Evolutionary conservation across 2,329 filamentous ascomycete genomes (phyloP), one percentile per base, ranked within the genome.

Genomic region (Lecanoromycetidae sp.): DNA sequence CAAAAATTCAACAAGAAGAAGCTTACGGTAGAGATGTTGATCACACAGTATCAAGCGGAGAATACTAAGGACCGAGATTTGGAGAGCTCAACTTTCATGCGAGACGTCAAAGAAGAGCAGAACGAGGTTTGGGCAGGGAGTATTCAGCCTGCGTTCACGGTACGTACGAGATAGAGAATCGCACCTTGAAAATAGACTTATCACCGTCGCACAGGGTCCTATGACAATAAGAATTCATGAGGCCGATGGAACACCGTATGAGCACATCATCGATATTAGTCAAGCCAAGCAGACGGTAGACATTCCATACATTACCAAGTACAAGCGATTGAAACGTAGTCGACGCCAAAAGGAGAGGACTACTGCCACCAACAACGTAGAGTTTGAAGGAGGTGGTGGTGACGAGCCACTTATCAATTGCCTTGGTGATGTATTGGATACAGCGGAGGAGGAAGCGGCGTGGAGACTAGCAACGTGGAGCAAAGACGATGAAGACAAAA

Each of bases 221-320:
- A 94, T 98, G 85, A 98, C 91, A 0, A 90, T 98, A 53, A 76
- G 91, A 26, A 95, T 98, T 53, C 91, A 98, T 66, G 91, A 98
- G 68, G 91, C 91, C 20, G 93, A 98, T 59, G 91, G 91, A 8
- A 96, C 91, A 0, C 91, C 91, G 2, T 98, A 98, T 60, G 91
- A 98, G 61, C 91, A 98, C 60, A 95, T 95, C 53, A 82, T 96
- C 26, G 87, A 95, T 58, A 94, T 98, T 60, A 87, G 87, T 51
- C 87, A 95, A 56, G 81, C 82, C 23, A 76, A 79, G 12, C 85
- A 84, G 2, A 86, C 83, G 60, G 84, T 96, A 50, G 88, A 95
- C 52, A 95, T 98, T 51, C 88, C 90, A 0, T 98, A 98, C 66
- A 96, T 96, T 58, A 98, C 91, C 0, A 98, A 98, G 62, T 98